Evolutionary conservation across 257 asterid genomes (phyloP), one percentile per base, ranked within the genome.

Genomic region (Prunella vulgaris): DNA sequence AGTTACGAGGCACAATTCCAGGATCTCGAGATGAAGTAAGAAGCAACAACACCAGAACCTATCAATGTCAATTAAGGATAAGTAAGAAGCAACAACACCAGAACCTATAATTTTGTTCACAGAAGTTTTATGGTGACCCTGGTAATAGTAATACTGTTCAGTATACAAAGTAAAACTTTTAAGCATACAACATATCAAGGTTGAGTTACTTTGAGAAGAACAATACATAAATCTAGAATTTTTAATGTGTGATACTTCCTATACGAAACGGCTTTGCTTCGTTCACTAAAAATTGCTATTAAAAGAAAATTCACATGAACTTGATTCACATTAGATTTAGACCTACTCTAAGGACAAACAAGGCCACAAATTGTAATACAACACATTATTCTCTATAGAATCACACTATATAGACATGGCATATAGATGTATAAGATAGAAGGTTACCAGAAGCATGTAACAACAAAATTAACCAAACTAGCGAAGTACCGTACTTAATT

Each of bases 11-110:
- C 65, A 94, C 93, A 66, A 94, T 94, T 76, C 99, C 99, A 21
- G 99, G 99, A 79, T 94, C 99, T 61, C 94, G 90, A 80, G 95
- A 79, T 69, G 99, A 94, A 42, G 99, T 91, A 49, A 88, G 82
- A 69, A 90, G 80, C 68, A 94, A 83, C 75, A 90, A 82, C 75
- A 77, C 84, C 87, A 90, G 82, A 35, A 93, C 96, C 99, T 93
- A 69, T 60, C 75, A 73, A 78, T 72, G 64, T 17, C 46, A 48
- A 80, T 62, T 33, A 44, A 75, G 63, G 66, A 49, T 64, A 49
- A 25, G 42, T 91, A 49, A 88, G 82, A 69, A 90, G 80, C 68
- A 94, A 83, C 75, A 90, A 82, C 75, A 35, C 42, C 1, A 35
- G 8, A 35, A 35, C 42, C 8, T 35, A 10, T 35, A 35, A 35